These are phyloP conservation scores for Chalciporus piperatus DNA, from an alignment of 768 basidiomycete species.

Conservation along the genomic window DNA sequence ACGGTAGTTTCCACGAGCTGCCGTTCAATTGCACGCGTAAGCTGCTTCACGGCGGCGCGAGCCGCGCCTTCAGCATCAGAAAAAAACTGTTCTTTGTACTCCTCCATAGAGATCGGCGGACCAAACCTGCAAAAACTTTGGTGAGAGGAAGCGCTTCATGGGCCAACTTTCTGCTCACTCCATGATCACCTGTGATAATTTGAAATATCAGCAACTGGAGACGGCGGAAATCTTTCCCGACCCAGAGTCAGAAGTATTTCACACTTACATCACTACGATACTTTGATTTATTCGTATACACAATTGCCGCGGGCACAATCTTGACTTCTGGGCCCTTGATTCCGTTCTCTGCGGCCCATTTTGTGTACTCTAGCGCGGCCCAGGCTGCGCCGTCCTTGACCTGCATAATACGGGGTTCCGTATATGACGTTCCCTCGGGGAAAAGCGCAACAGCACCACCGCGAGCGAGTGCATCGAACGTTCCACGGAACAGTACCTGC, in stretches of 20 bases:
- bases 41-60: constrained; percentile 79
- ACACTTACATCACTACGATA: constrained; percentile 83
- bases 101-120: constrained; percentile 70
- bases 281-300: constrained; percentile 94
- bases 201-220: constrained; percentile 13
- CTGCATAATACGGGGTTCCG: constrained; percentile 89
- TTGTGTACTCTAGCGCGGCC: constrained; percentile 90
- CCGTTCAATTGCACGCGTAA: constrained; percentile 72
- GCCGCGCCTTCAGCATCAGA: constrained; percentile 63
- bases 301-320: constrained; percentile 83
- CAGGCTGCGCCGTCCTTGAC: constrained; percentile 93
- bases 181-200: constrained; percentile 57
- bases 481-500: constrained; percentile 81
- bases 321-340: constrained; percentile 44
- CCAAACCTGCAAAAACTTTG: constrained; percentile 60
- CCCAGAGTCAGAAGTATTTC: constrained; percentile 20
- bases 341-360: constrained; percentile 65
- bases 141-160: constrained; percentile 10
- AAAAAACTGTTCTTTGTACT: constrained; percentile 75
- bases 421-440: constrained; percentile 92
- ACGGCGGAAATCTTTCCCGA: neutral
- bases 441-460: constrained; percentile 89
- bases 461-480: constrained; percentile 78
- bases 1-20: constrained; percentile 75
- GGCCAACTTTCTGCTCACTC: constrained; percentile 45